Evolutionary conservation across 805 yeast genomes (phyloP), one percentile per base, ranked within the genome.

Genomic region (Ogataea paradorogensis): DNA sequence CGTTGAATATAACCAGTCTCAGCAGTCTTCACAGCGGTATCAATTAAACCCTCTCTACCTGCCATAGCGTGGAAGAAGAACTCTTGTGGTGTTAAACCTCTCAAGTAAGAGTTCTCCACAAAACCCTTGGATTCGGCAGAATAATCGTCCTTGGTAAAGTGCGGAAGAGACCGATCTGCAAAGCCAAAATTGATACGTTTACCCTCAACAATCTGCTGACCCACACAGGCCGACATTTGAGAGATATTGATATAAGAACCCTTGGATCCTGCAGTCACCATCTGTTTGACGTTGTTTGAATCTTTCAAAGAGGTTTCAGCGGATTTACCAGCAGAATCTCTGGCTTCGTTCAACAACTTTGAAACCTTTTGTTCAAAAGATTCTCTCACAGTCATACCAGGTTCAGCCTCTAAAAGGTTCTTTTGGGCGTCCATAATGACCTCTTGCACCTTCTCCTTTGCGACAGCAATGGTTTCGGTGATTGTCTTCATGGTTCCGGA

Each of bases 11-110:
- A 91, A 70, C 98, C 98, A 20, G 98, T 90, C 69, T 91, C 98
- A 2, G 99, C 98, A 29, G 99, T 93, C 66, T 93, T 93, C 34
- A 93, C 99, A 11, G 99, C 99, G 40, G 99, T 93, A 76, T 93
- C 99, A 63, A 93, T 95, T 62, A 93, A 74, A 74, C 99, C 99
- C 71, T 93, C 99, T 77, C 99, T 88, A 73, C 99, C 99, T 60
- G 99, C 98, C 96, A 93, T 93, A 38, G 98, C 97, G 64, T 93
- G 99, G 83, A 93, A 93, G 64, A 93, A 90, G 65, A 93, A 93
- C 65, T 93, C 99, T 66, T 93, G 98, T 24, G 99, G 99, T 5
- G 99, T 90, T 58, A 93, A 74, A 27, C 99, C 99, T 72, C 98
- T 82, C 61, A 91, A 74, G 61, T 93, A 93, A 10, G 99, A 93